Evolutionary conservation across 202 grass and related monocot species (phyloP), one percentile per base, ranked within the genome.

Genomic region (Carex arenaria): DNA sequence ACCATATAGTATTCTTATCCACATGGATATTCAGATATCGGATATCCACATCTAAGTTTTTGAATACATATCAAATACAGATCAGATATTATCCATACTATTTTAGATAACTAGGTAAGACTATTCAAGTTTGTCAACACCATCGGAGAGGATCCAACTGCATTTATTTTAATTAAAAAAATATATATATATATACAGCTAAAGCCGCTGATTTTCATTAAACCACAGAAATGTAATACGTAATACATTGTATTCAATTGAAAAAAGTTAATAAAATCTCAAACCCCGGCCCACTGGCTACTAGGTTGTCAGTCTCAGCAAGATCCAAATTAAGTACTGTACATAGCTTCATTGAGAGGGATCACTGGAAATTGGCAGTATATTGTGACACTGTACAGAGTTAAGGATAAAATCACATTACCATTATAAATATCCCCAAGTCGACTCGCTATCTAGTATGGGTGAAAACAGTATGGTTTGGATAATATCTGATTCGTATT

Each of bases 271-370:
- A 19, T 8, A 61, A 61, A 61, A 61, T 61, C 59, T 26, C 8
- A 23, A 23, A 62, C 4, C 15, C 60, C 7, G 38, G 38, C 5
- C 38, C 8, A 11, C 7, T 26, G 38, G 40, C 34, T 71, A 71
- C 40, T 45, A 71, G 38, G 34, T 70, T 70, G 14, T 26, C 19
- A 51, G 69, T 51, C 43, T 72, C 69, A 49, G 69, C 69, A 72
- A 72, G 19, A 51, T 72, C 69, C 69, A 47, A 72, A 72, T 12
- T 28, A 72, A 72, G 20, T 20, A 72, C 43, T 72, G 69, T 72
- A 72, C 42, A 71, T 4, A 47, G 40, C 9, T 47, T 20, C 38
- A 22, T 49, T 47, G 67, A 71, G 67, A 71, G 67, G 38, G 67
- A 71, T 71, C 40, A 71, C 67, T 10, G 18, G 15, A n/a, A 69